Evolutionary conservation across 2,329 filamentous ascomycete genomes (phyloP), one percentile per base, ranked within the genome.

Genomic region (Xylaria sp.): DNA sequence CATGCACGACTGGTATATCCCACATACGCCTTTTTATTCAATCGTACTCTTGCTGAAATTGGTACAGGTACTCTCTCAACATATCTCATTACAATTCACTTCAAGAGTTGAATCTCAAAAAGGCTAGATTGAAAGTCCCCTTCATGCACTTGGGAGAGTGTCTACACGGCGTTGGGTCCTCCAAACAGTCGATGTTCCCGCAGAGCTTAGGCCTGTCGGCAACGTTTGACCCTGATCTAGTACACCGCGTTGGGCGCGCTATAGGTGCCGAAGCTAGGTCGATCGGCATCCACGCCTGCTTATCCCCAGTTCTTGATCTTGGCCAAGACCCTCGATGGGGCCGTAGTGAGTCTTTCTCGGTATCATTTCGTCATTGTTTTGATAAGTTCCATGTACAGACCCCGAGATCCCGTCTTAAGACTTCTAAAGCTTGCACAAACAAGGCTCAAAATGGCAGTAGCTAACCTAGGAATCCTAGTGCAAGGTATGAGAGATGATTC

Each of bases 111-210:
- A 79, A 75, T 49, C 63, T 76, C 1, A 59, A 77, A 9, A 77
- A 75, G 37, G 72, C 78, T 4, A 71, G 71, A 8, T 63, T 79
- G 0, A 74, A 76, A 33, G 72, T 81, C 4, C 79, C 79, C 0
- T 69, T 80, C 3, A 71, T 81, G 70, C 78, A 80, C 59, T 74
- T 74, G 3, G 79, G 75, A 9, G 79, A 81, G 58, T 80, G 78
- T 59, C 73, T 81, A 3, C 79, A 81, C 46, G 78, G 77, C 1
- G 78, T 80, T 1, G 78, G 76, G 6, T 79, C 76, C 1, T 80
- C 77, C 66, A 80, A 79, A 51, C 78, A 80, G 65, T 78, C 76
- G 9, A 76, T 80, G 68, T 80, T 81, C 58, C 78, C 78, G 1
- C 78, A 80, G 52, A 73, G 73, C 33, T 68, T 80, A 23, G 77